Percentiles rank a stretch among this genome's conserved stretches.
Conservation (phyloP, 495 filamentous ascomycete species). For the Neurospora cerealis region DNA sequence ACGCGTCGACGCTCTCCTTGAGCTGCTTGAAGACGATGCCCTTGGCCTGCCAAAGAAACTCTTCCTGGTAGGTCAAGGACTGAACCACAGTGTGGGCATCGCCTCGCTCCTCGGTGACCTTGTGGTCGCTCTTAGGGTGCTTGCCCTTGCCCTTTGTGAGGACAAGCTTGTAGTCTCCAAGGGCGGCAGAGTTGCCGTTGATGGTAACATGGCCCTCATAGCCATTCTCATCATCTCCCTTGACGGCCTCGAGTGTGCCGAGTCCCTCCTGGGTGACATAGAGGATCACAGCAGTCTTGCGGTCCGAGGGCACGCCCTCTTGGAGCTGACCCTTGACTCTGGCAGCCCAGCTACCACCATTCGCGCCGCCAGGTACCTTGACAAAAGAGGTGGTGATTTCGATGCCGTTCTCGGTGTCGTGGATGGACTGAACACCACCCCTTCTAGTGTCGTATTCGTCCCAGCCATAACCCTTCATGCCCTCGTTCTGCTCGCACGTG, state of each 20-base stretch:
- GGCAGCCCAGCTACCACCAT: conserved; percentile 88
- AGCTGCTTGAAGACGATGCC: conserved; percentile 66
- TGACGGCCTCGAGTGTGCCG: conserved; percentile 45
- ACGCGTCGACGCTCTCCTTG: conserved; percentile 62
- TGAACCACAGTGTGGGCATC: conserved; percentile 69
- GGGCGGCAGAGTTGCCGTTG: conserved; percentile 56
- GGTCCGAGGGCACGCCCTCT: conserved; percentile 47
- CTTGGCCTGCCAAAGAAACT: conserved; percentile 81
- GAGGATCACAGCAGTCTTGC: conserved; percentile 71
- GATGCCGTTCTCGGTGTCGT: conserved; percentile 75
- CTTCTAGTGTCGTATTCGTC: conserved; percentile 85
- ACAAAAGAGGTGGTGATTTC: conserved; percentile 89
- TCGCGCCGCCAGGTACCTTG: conserved; percentile 78
- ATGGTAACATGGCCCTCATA: conserved; percentile 62
- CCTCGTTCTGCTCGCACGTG: conserved; percentile 91
- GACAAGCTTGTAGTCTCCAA: conserved; percentile 79
- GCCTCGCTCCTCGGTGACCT: conserved; percentile 50
- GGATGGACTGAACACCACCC: conserved; percentile 81
- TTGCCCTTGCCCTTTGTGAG: conserved; percentile 59
- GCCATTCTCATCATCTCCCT: conserved; percentile 43
- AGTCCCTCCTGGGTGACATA: conserved; percentile 73
- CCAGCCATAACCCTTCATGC: conserved; percentile 95
- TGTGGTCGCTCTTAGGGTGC: conserved; percentile 50
- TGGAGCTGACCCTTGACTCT: conserved; percentile 75
- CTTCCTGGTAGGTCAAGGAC: conserved; percentile 54